Evolutionary conservation across 2,329 filamentous ascomycete species (phyloP).

Genomic region (Pseudophaeomoniella oleicola): DNA sequence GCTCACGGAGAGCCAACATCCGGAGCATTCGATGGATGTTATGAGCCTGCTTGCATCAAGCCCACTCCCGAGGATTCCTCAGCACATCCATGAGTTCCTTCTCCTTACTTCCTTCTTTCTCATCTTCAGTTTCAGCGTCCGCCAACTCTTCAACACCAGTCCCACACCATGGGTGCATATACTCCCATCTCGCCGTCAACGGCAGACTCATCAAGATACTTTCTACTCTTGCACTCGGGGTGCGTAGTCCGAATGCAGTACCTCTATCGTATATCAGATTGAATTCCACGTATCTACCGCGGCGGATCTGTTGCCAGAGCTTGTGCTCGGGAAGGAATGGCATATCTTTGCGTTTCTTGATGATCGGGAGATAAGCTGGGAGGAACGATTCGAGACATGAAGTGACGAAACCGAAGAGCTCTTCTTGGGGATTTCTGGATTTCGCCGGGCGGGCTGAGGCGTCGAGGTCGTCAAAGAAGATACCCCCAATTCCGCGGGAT

Average conservation of each 20-base stretch:
- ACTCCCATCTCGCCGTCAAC: slow-evolving; percentile 83
- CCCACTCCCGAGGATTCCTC: slow-evolving; percentile 48
- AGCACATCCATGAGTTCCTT: slow-evolving; percentile 63
- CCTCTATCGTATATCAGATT: slow-evolving; percentile 95
- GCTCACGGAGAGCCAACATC: too few species aligned
- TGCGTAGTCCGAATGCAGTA: slow-evolving; percentile 86
- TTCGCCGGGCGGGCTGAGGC: slow-evolving; percentile 29
- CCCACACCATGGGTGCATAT: slow-evolving; percentile 58
- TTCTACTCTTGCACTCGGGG: slow-evolving; percentile 80
- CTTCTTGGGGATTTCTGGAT: slow-evolving; percentile 71
- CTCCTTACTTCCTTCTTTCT: slow-evolving; percentile 36
- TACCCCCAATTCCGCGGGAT: slow-evolving; percentile 76
- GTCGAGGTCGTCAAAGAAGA: slow-evolving; percentile 98
- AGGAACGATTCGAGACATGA: slow-evolving; percentile 77
- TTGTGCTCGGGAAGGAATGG: slow-evolving; percentile 75
- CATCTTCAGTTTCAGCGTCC: slow-evolving; percentile 19
- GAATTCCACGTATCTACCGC: slow-evolving; percentile 96
- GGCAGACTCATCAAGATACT: slow-evolving; percentile 97
- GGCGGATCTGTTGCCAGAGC: slow-evolving; percentile 87
- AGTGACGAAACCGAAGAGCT: slow-evolving; percentile 77
- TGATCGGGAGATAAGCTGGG: slow-evolving; percentile 79
- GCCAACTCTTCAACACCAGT: slow-evolving; percentile 21
- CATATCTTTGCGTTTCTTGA: slow-evolving; percentile 83
- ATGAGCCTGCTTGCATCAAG: too few species aligned
- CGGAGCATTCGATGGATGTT: too few species aligned